A percentile compares a stretch with the other conserved stretches of the same genome.
Conservation (phyloP, 2,329 filamentous ascomycete species). For the Calonectria henricotiae region DNA sequence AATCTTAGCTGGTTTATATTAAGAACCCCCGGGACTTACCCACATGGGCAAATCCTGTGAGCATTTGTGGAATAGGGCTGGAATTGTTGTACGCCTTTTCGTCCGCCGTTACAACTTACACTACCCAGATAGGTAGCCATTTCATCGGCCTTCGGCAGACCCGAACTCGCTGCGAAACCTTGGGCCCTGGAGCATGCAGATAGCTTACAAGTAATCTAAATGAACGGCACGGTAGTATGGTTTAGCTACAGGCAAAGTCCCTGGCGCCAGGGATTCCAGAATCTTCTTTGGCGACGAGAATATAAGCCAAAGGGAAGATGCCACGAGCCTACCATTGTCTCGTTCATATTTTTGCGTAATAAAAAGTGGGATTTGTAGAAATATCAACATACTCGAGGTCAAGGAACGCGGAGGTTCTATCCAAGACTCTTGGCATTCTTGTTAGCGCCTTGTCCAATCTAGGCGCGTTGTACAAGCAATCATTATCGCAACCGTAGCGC, state of each 20-base stretch:
- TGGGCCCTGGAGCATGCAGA: background rate
- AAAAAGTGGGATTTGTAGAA: too few relatives aligned
- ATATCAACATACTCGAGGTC: background rate
- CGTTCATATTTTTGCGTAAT: too few relatives aligned
- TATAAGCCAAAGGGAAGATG: too few relatives aligned
- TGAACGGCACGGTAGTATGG: background rate
- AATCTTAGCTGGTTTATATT: too few relatives aligned
- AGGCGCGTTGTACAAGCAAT: background rate
- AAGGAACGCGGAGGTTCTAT: background rate
- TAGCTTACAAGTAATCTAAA: background rate
- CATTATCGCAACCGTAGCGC: background rate
- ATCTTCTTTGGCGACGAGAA: background rate
- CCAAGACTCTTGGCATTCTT: background rate
- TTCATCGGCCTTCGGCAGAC: too few relatives aligned
- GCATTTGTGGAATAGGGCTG: background rate
- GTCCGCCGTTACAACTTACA: background rate
- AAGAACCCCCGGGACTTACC: too few relatives aligned
- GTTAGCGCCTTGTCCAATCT: background rate
- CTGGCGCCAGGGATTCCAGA: background rate
- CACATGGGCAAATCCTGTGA: too few relatives aligned
- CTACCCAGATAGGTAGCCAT: too few relatives aligned
- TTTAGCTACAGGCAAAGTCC: background rate
- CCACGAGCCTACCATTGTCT: too few relatives aligned
- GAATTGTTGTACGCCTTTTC: background rate
- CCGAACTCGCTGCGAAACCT: background rate